phyloP scores from a whole-genome alignment of 2,329 filamentous ascomycete species.

The Diaporthe amygdali region DNA sequence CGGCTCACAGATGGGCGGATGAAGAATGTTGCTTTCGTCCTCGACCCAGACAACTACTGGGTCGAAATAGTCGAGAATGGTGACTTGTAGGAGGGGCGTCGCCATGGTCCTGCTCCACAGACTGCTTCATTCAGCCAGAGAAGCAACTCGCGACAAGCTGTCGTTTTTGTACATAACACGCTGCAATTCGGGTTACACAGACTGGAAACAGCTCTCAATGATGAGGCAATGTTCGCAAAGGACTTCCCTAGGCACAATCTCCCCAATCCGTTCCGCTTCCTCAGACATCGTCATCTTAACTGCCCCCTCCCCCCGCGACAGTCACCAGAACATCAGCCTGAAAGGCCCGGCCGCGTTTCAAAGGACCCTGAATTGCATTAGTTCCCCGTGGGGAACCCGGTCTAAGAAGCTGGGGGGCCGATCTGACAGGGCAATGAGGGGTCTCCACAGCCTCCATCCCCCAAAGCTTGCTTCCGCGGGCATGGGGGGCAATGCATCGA shows the following conservation, averaged over 20 bases:
- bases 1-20: conserved; percentile 88
- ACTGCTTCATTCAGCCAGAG: neutral
- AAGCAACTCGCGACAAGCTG: neutral
- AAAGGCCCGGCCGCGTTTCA: conserved; percentile 6
- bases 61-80: conserved; percentile 82
- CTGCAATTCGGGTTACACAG: neutral
- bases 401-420: neutral
- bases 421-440: neutral
- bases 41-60: conserved; percentile 91
- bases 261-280: neutral
- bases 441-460: neutral
- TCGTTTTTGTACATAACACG: neutral
- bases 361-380: neutral
- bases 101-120: neutral
- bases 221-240: neutral
- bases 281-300: neutral
- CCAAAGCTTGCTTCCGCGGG: neutral
- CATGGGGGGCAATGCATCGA: neutral
- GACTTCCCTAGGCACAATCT: no score
- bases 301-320: neutral
- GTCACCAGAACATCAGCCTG: neutral
- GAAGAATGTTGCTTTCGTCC: conserved; percentile 91
- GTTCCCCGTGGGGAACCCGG: conserved; percentile 3
- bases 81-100: conserved; percentile 44
- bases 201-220: neutral